Base-by-base conservation (phyloP, 2,329 filamentous ascomycete genomes). In the Trichoderma breve region DNA sequence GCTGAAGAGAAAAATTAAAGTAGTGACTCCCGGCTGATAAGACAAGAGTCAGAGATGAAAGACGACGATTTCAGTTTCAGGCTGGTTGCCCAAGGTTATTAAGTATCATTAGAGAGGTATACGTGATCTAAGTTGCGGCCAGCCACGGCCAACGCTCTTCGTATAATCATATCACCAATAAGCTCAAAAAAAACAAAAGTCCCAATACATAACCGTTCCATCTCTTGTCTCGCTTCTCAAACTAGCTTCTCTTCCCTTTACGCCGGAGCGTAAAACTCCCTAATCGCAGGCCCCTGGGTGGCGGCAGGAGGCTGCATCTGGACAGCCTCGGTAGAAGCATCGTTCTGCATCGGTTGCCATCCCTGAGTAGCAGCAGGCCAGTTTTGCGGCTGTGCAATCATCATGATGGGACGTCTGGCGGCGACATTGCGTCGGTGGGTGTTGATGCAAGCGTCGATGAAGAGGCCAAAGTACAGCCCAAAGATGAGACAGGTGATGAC, bases 371-470 rank as follows among this genome's bases (percentile, higher is more conserved):
- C 72, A 3, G 75, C 74, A 14, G 77, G 76, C 79, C 79, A 80
- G 74, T 78, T 77, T 24, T 76, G 74, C 21, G 76, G 78, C 18
- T 75, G 77, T 18, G 74, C 72, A 34, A 80, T 75, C 39, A 81
- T 72, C 67, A 77, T 75, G 58, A 80, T 68, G 18, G 74, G 75
- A 11, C 75, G 71, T 21, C 55, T 64, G 3, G 68, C 70, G 21
- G 75, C 73, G 9, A 73, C 72, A 70, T 82, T 82, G 72, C 77
- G 73, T 58, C 74, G 77, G 65, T 77, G 74, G 0, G 81, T 82
- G 71, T 83, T 82, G 72, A 83, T 76, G 70, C 83, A 84, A 18
- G 81, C 82, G 14, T 78, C 75, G 43, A 83, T 74, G 73, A 85
- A 84, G 53, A 84, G 76, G 71, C 78, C 73, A 53, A 84, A 82